A percentile compares a stretch with the other conserved stretches of the same genome.
Conservation (phyloP, 2,329 filamentous ascomycete species). For the Phyllosticta citrichinensis region DNA sequence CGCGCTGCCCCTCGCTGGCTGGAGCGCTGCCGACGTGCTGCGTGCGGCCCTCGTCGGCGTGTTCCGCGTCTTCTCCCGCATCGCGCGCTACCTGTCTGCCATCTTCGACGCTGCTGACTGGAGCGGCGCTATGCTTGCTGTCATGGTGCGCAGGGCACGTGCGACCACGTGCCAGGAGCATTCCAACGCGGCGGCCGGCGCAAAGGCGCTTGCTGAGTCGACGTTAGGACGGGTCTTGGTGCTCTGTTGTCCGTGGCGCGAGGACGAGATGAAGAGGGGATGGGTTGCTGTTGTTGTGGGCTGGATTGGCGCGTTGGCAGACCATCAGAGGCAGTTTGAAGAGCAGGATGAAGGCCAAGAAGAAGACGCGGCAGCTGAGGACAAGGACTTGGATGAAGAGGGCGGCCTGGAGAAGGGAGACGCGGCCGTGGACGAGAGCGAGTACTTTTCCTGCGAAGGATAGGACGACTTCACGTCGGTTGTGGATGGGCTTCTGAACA, state of each 20-base stretch:
- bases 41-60: not conserved
- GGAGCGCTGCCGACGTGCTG: not conserved
- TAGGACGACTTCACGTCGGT: not conserved
- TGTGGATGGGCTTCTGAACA: not conserved
- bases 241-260: not conserved
- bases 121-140: not conserved
- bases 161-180: too few species aligned
- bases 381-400: not conserved
- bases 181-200: not conserved
- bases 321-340: not conserved
- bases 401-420: not conserved
- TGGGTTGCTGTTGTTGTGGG: not conserved
- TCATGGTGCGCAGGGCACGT: not conserved
- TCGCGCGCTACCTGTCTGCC: not conserved
- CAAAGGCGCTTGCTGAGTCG: not conserved
- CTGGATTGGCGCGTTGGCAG: not conserved
- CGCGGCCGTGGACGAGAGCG: not conserved
- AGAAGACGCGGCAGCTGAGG: not conserved
- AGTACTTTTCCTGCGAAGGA: too few species aligned
- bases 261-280: not conserved
- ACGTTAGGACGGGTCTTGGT: not conserved
- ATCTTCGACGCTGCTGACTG: not conserved
- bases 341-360: not conserved
- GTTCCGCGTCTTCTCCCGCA: not conserved
- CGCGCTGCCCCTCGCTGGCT: not conserved